Base-by-base conservation (phyloP, 352 stramenopile species). In the Globisporangium rhizosaccharum region DNA sequence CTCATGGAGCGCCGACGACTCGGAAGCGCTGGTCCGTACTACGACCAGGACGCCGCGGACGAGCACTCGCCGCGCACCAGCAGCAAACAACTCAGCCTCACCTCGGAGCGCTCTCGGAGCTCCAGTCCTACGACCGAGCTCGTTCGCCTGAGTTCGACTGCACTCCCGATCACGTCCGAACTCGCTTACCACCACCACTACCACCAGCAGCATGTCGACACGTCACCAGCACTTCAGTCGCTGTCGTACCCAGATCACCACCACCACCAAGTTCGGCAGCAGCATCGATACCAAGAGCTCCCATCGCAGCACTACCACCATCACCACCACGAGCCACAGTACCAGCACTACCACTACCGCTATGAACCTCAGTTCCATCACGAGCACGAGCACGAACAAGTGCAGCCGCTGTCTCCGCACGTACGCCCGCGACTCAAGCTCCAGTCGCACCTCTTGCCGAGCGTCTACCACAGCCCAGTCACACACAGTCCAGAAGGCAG, bases 261-360 rank as follows among this genome's bases (percentile, higher is more conserved):
- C 33, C 33, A 39, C 33, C 33, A 12, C 33, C 33, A 39, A 12
- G 10, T 39, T 39, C 33, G 6, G 7, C 33, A 14, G 33, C 33
- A 39, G 8, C 33, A 12, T 39, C 33, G 8, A 12, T 39, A 39
- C 33, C 53, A 11, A n/a, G 10, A 15, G 15, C 30, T 46, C 41
- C 14, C 18, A 5, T 30, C 18, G 26, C 14, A 6, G 25, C 53
- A 28, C 17, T 52, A 45, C 53, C 49, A 28, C 11, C 23, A 52
- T 17, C 42, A 44, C 10, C 41, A 33, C 28, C 41, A 49, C 25
- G 28, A 57, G 12, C 36, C 41, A 20, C 14, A 49, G 47, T 56
- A 62, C 33, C 56, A 56, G 17, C 47, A 61, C 46, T 55, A 53
- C 56, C 56, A 44, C 17, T 17, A 50, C 2, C 47, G 41, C 41